Evolutionary conservation across 352 stramenopile genomes (phyloP).

Genomic region (Phytophthora brassicae): DNA sequence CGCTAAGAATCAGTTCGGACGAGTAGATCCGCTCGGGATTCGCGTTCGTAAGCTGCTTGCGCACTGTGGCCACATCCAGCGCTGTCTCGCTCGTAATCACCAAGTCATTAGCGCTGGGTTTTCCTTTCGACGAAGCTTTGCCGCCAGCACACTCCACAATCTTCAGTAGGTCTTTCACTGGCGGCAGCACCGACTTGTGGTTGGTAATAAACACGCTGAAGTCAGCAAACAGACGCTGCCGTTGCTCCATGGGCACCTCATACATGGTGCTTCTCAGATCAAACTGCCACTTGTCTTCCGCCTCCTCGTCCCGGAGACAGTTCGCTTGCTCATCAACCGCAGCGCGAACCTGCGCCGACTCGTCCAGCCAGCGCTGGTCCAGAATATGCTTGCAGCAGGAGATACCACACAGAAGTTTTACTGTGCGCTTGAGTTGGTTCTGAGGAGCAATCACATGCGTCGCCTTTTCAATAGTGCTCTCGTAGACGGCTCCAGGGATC

Average conservation of each 20-base stretch:
- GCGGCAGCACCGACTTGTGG: conserved; percentile 56
- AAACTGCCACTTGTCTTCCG: conserved; percentile 57
- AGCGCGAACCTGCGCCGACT: conserved; percentile 35
- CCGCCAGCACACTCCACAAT: conserved; percentile 58
- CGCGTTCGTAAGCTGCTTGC: conserved; percentile 36
- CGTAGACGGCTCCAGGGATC: conserved; percentile 44
- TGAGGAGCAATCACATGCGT: conserved; percentile 53
- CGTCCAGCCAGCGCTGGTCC: conserved; percentile 46
- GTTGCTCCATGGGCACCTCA: conserved; percentile 20
- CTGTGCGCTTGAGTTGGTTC: conserved; percentile 51
- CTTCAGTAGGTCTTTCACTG: conserved; percentile 47
- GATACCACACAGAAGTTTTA: conserved; percentile 62
- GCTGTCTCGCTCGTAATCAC: conserved; percentile 50
- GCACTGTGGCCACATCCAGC: conserved; percentile 32
- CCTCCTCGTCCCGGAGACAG: conserved; percentile 41
- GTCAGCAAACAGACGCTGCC: conserved; percentile 34
- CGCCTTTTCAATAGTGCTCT: conserved; percentile 43
- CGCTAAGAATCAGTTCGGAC: conserved; percentile 46
- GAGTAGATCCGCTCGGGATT: conserved; percentile 41
- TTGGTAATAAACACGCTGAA: conserved; percentile 48
- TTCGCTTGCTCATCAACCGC: conserved; percentile 40
- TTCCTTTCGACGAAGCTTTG: conserved; percentile 33
- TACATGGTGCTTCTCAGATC: conserved; percentile 54
- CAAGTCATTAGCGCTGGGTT: conserved; percentile 31
- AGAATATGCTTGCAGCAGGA: conserved; percentile 57